A percentile compares a stretch with the other conserved stretches of the same genome.
Evolutionary conservation across 176 grass and related monocot species (phyloP).

Genomic region (Rhynchospora pubera): DNA sequence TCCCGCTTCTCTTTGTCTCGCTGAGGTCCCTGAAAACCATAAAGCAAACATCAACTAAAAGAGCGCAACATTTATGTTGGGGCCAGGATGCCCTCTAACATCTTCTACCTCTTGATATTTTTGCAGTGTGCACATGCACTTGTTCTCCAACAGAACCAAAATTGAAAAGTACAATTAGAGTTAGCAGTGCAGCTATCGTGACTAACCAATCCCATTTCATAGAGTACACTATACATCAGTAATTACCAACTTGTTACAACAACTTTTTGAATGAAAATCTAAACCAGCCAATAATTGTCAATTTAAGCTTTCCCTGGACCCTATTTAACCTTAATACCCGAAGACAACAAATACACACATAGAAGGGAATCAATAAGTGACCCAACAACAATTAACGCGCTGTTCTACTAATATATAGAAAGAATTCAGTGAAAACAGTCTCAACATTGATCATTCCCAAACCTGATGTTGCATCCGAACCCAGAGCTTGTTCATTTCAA

Average conservation of each 20-base stretch:
- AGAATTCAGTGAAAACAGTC: background rate
- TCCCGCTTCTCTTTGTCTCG: slow-evolving; percentile 85
- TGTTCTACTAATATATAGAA: background rate
- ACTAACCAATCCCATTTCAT: background rate
- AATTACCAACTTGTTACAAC: background rate
- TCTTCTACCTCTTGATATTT: background rate
- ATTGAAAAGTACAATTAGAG: background rate
- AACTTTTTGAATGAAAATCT: background rate
- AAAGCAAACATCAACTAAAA: background rate
- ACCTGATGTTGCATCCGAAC: slow-evolving; percentile 99
- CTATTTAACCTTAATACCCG: background rate
- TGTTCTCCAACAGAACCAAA: background rate
- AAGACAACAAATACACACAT: background rate
- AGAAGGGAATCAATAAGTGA: background rate
- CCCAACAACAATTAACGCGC: background rate
- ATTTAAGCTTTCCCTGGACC: background rate
- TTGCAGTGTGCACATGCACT: background rate
- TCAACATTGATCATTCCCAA: slow-evolving; percentile 1
- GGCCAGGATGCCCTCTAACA: background rate
- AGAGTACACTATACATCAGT: background rate
- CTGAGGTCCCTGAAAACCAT: slow-evolving; percentile 65
- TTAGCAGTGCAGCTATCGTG: too few relatives aligned
- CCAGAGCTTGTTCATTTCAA: slow-evolving; percentile 99
- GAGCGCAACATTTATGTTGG: background rate
- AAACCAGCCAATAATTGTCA: background rate